A percentile compares a stretch with the other conserved stretches of the same genome.
These are phyloP conservation scores for Pulveroboletus sp. DNA, from an alignment of 768 basidiomycete genomes.

Conservation along the genomic window DNA sequence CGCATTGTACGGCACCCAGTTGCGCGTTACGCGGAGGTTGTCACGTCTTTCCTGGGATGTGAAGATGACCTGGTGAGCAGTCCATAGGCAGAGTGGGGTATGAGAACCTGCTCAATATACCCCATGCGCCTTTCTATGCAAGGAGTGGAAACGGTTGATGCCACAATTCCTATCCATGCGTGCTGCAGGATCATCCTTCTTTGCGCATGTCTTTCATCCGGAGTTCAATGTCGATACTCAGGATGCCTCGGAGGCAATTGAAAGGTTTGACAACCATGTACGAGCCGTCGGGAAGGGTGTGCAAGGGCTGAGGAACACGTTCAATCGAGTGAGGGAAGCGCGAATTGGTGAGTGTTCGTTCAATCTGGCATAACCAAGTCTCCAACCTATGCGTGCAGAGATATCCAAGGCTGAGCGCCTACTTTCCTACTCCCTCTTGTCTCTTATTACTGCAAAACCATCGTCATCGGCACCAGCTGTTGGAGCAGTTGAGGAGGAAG, in stretches of 20 bases:
- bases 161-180: slow-evolving; percentile 59
- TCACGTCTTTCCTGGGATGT: slow-evolving; percentile 77
- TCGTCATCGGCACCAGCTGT: slow-evolving; percentile 47
- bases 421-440: slow-evolving; percentile 70
- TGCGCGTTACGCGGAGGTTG: slow-evolving; percentile 72
- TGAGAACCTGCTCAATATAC: slow-evolving; percentile 1
- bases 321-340: slow-evolving; percentile 61
- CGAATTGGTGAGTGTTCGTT: slow-evolving; percentile 51
- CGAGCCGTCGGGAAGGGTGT: slow-evolving; percentile 67
- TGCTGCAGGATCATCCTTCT: slow-evolving; percentile 74
- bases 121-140: neutral
- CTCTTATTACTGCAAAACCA: slow-evolving; percentile 70
- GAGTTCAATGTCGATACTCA: slow-evolving; percentile 79
- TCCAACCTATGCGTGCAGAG: slow-evolving; percentile 39
- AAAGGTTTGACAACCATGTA: slow-evolving; percentile 64
- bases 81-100: neutral
- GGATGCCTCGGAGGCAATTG: slow-evolving; percentile 58
- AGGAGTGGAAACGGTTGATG: slow-evolving; percentile 73
- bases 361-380: neutral
- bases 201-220: slow-evolving; percentile 78
- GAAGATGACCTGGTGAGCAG: slow-evolving; percentile 71
- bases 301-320: slow-evolving; percentile 60
- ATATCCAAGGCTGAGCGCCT: slow-evolving; percentile 77
- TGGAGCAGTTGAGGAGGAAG: slow-evolving; percentile 50
- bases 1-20: slow-evolving; percentile 74